A percentile compares a stretch with the other conserved stretches of the same genome.
phyloP scores from a whole-genome alignment of 192 early-diverging fungal genomes.

The Coemansia asiatica region DNA sequence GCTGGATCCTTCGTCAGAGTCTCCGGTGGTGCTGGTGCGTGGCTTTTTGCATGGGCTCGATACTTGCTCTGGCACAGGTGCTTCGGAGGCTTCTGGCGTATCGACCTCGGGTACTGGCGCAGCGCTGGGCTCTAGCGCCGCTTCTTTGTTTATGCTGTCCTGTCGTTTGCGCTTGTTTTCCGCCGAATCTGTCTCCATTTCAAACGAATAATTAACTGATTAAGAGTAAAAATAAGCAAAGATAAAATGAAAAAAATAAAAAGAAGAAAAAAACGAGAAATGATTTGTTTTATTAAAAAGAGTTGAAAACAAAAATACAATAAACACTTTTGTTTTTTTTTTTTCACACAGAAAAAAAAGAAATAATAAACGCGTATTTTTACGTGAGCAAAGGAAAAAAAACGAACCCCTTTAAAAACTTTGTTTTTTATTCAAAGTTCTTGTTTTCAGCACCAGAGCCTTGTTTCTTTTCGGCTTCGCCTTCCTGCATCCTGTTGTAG shows the following conservation, averaged over 20 bases:
- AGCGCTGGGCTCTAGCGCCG: background rate
- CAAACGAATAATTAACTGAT: constrained; percentile 1
- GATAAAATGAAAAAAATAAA: constrained; percentile 8
- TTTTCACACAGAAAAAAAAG: no score
- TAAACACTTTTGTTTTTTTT: no score
- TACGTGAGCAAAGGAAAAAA: constrained; percentile 6
- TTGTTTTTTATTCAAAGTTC: background rate
- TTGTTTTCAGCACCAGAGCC: background rate
- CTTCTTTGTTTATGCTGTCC: constrained; percentile 32
- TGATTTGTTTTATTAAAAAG: background rate
- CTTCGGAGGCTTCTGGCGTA: background rate
- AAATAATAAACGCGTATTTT: background rate
- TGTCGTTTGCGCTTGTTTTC: constrained; percentile 55
- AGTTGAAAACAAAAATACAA: no score
- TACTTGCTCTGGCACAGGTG: background rate
- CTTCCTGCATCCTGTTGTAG: constrained; percentile 19
- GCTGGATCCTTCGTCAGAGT: constrained; percentile 17
- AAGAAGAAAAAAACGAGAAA: constrained; percentile 3
- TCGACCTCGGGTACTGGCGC: background rate
- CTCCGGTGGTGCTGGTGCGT: constrained; percentile 23
- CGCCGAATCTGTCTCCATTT: constrained; percentile 18
- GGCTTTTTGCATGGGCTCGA: constrained; percentile 50
- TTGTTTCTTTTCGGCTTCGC: constrained; percentile 2
- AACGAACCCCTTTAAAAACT: no score
- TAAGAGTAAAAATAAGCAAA: background rate